A percentile compares a stretch with the other conserved stretches of the same genome.
These are phyloP conservation scores for Termitomyces sp. DNA, from an alignment of 768 basidiomycete species.

Conservation along the genomic window DNA sequence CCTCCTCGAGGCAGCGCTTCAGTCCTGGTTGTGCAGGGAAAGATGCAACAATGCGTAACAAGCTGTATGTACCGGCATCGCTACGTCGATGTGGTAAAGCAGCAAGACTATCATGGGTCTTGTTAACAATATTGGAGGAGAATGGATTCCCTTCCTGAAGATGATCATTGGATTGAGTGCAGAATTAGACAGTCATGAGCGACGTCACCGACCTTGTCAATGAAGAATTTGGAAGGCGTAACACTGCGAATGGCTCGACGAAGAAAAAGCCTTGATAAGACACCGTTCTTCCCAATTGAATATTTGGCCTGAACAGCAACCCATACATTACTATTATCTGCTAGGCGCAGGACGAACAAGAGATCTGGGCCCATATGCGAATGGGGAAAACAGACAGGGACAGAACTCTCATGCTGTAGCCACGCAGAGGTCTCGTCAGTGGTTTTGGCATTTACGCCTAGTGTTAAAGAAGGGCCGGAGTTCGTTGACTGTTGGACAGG, in stretches of 20 bases:
- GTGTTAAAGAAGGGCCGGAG: conserved; percentile 29
- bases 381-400: conserved; percentile 38
- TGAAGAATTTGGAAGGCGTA: conserved; percentile 35
- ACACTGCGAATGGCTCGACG: conserved; percentile 36
- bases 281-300: conserved; percentile 26
- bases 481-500: conserved; percentile 22
- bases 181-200: neutral
- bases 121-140: conserved; percentile 26
- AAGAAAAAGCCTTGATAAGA: conserved; percentile 23
- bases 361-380: conserved; percentile 38
- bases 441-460: conserved; percentile 33
- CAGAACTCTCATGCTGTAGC: conserved; percentile 25
- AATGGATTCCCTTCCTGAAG: conserved; percentile 30
- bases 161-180: neutral
- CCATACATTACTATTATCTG: conserved; percentile 32
- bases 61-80: conserved; percentile 34
- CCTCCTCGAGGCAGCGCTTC: conserved; percentile 33
- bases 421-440: conserved; percentile 28
- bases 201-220: conserved; percentile 28
- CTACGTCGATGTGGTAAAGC: conserved; percentile 27
- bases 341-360: conserved; percentile 32
- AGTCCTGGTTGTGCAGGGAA: conserved; percentile 35
- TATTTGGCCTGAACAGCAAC: conserved; percentile 39
- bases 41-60: conserved; percentile 35
- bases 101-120: conserved; percentile 21